These are phyloP conservation scores for Neurospora terricola DNA, from an alignment of 495 filamentous ascomycete species.

Conservation along the genomic window DNA sequence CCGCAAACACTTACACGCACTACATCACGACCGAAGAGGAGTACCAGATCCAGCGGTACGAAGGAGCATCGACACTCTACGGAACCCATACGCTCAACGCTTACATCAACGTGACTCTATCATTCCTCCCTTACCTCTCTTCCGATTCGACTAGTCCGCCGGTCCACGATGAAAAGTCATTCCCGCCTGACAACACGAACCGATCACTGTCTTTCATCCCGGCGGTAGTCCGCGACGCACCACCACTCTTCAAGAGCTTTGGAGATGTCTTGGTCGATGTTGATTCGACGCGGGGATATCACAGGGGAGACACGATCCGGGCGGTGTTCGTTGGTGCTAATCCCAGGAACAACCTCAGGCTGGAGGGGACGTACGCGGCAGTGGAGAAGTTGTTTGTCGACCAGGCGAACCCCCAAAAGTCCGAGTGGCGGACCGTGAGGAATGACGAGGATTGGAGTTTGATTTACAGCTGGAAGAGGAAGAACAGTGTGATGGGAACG, in stretches of 20 bases:
- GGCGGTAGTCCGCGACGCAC: slow-evolving; percentile 64
- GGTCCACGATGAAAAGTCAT: slow-evolving; percentile 40
- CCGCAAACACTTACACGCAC: slow-evolving; percentile 92
- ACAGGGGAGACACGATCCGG: slow-evolving; percentile 49
- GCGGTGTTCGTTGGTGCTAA: slow-evolving; percentile 80
- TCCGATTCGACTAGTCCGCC: slow-evolving; percentile 27
- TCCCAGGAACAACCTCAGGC: slow-evolving; percentile 74
- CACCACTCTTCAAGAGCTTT: slow-evolving; percentile 61
- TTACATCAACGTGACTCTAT: slow-evolving; percentile 76
- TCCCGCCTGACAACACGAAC: slow-evolving; percentile 77
- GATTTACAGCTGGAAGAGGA: slow-evolving; percentile 72
- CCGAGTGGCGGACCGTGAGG: slow-evolving; percentile 54
- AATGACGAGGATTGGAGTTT: slow-evolving; percentile 73
- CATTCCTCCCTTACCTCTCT: slow-evolving; percentile 58
- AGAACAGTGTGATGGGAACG: slow-evolving; percentile 56
- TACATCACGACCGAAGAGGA: slow-evolving; percentile 93
- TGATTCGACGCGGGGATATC: slow-evolving; percentile 39
- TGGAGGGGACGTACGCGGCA: slow-evolving; percentile 69
- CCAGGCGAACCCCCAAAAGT: slow-evolving; percentile 13
- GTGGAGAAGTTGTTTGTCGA: slow-evolving; percentile 50
- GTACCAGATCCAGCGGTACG: slow-evolving; percentile 83
- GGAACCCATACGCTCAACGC: slow-evolving; percentile 86
- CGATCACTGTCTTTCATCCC: slow-evolving; percentile 71
- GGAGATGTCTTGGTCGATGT: slow-evolving; percentile 63
- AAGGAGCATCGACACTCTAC: slow-evolving; percentile 91